phyloP scores from a whole-genome alignment of 1,284 basidiomycete species.

The Pseudozyma sp. region DNA sequence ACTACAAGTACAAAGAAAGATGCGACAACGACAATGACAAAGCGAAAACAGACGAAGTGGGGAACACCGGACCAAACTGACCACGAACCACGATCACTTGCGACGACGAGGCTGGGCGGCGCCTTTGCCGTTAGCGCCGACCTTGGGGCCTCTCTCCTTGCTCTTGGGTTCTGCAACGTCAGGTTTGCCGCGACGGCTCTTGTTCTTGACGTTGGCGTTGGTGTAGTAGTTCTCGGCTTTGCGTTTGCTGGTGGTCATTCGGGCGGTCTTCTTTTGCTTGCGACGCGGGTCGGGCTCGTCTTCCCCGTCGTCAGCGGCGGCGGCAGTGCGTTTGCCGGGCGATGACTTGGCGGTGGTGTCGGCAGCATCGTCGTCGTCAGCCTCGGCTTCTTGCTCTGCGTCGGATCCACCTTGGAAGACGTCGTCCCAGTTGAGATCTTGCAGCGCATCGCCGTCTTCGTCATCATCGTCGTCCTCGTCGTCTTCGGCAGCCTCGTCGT shows the following conservation, averaged over 20 bases:
- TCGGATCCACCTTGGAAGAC: constrained; percentile 73
- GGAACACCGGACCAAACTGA: not conserved
- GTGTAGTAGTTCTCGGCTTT: constrained; percentile 90
- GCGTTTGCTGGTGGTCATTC: constrained; percentile 72
- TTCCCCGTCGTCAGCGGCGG: constrained; percentile 57
- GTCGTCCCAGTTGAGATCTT: constrained; percentile 86
- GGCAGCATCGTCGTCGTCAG: constrained; percentile 56
- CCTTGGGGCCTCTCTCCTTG: constrained; percentile 56
- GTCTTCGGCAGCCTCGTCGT: constrained; percentile 52
- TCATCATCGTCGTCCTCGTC: constrained; percentile 65
- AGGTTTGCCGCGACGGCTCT: constrained; percentile 70
- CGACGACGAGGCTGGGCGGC: constrained; percentile 41
- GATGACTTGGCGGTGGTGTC: constrained; percentile 56
- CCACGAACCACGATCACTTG: constrained; percentile 11
- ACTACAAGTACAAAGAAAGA: constrained; percentile 25
- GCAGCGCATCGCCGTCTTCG: constrained; percentile 57
- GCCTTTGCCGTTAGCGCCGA: constrained; percentile 61
- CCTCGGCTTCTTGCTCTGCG: constrained; percentile 20
- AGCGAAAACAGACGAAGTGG: not conserved
- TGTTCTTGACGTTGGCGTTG: constrained; percentile 69
- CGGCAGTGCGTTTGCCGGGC: constrained; percentile 49
- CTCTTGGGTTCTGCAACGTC: constrained; percentile 40
- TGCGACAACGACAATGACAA: constrained; percentile 1
- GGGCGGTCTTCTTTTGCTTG: constrained; percentile 56
- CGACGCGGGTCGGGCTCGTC: constrained; percentile 28